These are phyloP conservation scores for Russula brevipes DNA, from an alignment of 768 basidiomycete species.

Conservation along the genomic window DNA sequence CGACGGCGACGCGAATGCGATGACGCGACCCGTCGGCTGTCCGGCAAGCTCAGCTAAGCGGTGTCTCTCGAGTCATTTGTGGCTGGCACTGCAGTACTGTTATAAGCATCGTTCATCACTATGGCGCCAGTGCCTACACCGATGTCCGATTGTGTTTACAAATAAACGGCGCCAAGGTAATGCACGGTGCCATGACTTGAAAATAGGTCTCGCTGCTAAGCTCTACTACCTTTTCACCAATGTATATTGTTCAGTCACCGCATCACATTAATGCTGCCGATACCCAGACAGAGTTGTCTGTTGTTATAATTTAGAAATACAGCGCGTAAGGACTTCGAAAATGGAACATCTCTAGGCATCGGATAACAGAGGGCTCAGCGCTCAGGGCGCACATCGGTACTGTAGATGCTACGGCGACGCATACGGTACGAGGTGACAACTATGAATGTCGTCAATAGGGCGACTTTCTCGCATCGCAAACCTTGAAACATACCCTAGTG, in stretches of 20 bases:
- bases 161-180: too few relatives aligned
- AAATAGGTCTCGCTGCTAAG: not conserved
- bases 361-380: not conserved
- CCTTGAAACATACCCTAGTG: slow-evolving; percentile 54
- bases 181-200: too few relatives aligned
- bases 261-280: not conserved
- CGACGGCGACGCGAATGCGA: too few relatives aligned
- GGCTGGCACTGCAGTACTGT: too few relatives aligned
- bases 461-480: not conserved
- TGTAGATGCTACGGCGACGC: not conserved
- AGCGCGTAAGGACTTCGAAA: not conserved
- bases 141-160: too few relatives aligned
- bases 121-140: too few relatives aligned
- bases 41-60: not conserved
- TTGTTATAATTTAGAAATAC: slow-evolving; percentile 5
- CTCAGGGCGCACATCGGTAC: not conserved
- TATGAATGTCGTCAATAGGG: not conserved
- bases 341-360: not conserved
- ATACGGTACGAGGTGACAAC: slow-evolving; percentile 23
- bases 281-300: not conserved
- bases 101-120: too few relatives aligned
- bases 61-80: not conserved
- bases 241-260: not conserved
- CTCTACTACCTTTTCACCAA: not conserved
- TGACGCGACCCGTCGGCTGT: not conserved